Percentiles rank a stretch among this genome's conserved stretches.
phyloP scores from a whole-genome alignment of 306 rosid species.

The Trichosanthes cucumerina region DNA sequence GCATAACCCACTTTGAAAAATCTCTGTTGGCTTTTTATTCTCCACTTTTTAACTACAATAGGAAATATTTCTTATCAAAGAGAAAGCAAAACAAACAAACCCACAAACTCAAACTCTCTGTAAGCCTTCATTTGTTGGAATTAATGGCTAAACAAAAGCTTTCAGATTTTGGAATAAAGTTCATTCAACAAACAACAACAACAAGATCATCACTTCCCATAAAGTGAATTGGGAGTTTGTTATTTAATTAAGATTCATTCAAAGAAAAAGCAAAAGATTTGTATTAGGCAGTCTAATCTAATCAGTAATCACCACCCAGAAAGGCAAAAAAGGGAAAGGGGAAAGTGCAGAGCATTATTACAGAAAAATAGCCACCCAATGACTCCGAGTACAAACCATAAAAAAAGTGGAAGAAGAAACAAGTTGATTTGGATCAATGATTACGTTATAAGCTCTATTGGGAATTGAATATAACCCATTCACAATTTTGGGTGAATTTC shows the following conservation, averaged over 20 bases:
- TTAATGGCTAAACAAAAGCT: not conserved
- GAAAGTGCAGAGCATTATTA: conserved; percentile 6
- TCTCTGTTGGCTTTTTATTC: not conserved
- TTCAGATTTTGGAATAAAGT: not conserved
- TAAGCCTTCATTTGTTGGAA: not conserved
- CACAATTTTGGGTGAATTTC: not conserved
- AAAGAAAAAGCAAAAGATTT: not conserved
- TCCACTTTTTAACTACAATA: not conserved
- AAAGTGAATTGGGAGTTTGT: not conserved
- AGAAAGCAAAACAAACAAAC: too few species aligned
- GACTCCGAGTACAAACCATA: not conserved
- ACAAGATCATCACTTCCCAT: not conserved
- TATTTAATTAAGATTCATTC: not conserved
- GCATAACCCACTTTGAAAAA: not conserved
- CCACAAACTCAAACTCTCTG: too few species aligned
- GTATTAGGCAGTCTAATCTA: not conserved
- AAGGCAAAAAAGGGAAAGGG: not conserved
- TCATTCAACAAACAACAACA: not conserved
- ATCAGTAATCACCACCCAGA: not conserved
- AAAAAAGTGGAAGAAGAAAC: not conserved
- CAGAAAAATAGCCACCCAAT: not conserved
- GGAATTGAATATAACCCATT: not conserved
- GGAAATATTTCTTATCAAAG: not conserved
- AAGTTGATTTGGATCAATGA: not conserved
- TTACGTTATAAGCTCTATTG: not conserved